Evolutionary conservation across 805 yeast species (phyloP).

Genomic region (Priceomyces castillae): DNA sequence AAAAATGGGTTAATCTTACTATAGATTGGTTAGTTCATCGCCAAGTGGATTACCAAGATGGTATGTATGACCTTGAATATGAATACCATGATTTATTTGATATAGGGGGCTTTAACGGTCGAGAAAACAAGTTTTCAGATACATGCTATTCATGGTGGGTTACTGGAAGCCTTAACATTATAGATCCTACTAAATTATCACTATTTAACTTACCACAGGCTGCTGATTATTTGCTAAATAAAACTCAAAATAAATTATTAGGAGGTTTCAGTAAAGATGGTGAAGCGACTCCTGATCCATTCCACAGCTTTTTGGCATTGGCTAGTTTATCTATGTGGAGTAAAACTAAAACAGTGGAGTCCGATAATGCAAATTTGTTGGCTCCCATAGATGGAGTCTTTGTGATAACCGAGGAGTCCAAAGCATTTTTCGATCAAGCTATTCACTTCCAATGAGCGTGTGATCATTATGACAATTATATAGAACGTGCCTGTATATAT

Average conservation of each 20-base stretch:
- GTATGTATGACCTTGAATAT: conserved; percentile 25
- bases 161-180: conserved; percentile 51
- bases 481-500: neutral
- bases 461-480: neutral
- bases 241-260: conserved; percentile 57
- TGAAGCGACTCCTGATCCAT: conserved; percentile 65
- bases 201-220: conserved; percentile 38
- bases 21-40: conserved; percentile 61
- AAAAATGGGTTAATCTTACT: conserved; percentile 31
- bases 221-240: conserved; percentile 43
- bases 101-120: conserved; percentile 80
- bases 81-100: conserved; percentile 40
- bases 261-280: conserved; percentile 82
- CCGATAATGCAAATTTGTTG: conserved; percentile 10
- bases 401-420: conserved; percentile 20
- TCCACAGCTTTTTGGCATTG: conserved; percentile 62
- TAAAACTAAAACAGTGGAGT: conserved; percentile 8
- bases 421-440: conserved; percentile 7
- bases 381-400: conserved; percentile 25
- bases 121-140: conserved; percentile 81
- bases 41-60: conserved; percentile 46
- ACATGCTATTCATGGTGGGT: conserved; percentile 91
- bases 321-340: conserved; percentile 31
- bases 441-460: neutral
- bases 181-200: conserved; percentile 23